Evolutionary conservation across 768 basidiomycete genomes (phyloP), one percentile per base, ranked within the genome.

Genomic region (Udeniomyces megalosporus): DNA sequence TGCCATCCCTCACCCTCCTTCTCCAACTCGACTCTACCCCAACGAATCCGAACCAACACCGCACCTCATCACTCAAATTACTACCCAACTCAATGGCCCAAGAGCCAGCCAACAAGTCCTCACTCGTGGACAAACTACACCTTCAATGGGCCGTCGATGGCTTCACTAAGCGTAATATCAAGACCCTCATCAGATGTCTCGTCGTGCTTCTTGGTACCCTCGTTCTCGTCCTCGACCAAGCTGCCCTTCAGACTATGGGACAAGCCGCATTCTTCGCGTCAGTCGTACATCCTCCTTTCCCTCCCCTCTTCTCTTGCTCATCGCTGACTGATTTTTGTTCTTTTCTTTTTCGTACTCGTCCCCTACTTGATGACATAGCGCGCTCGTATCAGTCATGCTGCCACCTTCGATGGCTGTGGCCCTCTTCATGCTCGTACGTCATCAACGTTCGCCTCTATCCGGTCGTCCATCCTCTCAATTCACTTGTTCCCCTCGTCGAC

Each of bases 291-390:
- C 80, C 81, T 5, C 78, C 80, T 3, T 75, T 71, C 44, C 71
- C 80, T 65, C 79, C 80, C 0, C 67, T 78, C n/a, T n/a, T n/a
- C n/a, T n/a, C n/a, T n/a, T n/a, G n/a, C n/a, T n/a, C n/a, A n/a
- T n/a, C n/a, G n/a, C n/a, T n/a, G n/a, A n/a, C n/a, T n/a, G n/a
- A n/a, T n/a, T n/a, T n/a, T n/a, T 20, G 77, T 79, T 58, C 58
- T 80, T 3, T 80, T 79, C 67, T 35, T 80, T 29, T 77, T 78
- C 56, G 79, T 78, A 61, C 64, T n/a, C n/a, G 77, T 74, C n/a
- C 17, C 3, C 32, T 14, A 52, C 26, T 17, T n/a, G 12, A 22
- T 31, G 24, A n/a, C n/a, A n/a, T n/a, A n/a, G n/a, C n/a, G n/a
- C n/a, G n/a, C n/a, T n/a, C n/a, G n/a, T n/a, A n/a, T n/a, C n/a